A percentile compares a stretch with the other conserved stretches of the same genome.
Conservation (phyloP, 768 basidiomycete genomes). For the Boletus barrowsii region DNA sequence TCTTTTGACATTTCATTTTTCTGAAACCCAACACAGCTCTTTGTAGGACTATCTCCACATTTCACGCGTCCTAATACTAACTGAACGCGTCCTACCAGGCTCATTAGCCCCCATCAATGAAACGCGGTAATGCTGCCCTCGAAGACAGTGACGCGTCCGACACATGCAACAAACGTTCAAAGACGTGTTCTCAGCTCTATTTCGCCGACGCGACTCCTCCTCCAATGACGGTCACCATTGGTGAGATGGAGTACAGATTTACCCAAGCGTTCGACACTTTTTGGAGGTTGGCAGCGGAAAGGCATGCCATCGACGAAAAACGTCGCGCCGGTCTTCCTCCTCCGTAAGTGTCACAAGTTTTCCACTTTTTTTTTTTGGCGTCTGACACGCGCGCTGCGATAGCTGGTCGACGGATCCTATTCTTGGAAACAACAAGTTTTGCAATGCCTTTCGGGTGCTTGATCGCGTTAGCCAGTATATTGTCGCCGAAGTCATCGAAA, state of each 20-base stretch:
- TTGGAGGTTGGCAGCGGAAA: constrained; percentile 55
- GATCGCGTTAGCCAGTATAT: constrained; percentile 72
- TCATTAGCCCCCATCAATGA: constrained; percentile 6
- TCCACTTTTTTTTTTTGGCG: background rate
- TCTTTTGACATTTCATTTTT: constrained; percentile 3
- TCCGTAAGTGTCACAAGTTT: constrained; percentile 45
- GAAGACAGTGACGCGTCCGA: constrained; percentile 10
- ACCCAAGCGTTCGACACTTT: constrained; percentile 60
- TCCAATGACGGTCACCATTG: constrained; percentile 33
- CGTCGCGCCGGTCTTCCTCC: constrained; percentile 46
- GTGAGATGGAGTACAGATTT: constrained; percentile 38
- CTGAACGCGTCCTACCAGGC: background rate
- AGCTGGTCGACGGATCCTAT: constrained; percentile 72
- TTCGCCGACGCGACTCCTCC: constrained; percentile 12
- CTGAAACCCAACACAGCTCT: background rate
- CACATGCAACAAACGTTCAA: constrained; percentile 24
- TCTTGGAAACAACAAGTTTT: constrained; percentile 56
- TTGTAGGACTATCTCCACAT: background rate
- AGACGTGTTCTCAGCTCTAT: constrained; percentile 18
- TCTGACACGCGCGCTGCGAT: constrained; percentile 11
- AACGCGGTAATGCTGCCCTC: constrained; percentile 17
- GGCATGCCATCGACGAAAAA: constrained; percentile 54
- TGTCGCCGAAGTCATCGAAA: constrained; percentile 64
- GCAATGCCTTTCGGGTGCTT: constrained; percentile 72
- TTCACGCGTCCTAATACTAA: background rate